These are phyloP conservation scores for Moniliella sp. DNA, from an alignment of 1,284 basidiomycete genomes.

Conservation along the genomic window DNA sequence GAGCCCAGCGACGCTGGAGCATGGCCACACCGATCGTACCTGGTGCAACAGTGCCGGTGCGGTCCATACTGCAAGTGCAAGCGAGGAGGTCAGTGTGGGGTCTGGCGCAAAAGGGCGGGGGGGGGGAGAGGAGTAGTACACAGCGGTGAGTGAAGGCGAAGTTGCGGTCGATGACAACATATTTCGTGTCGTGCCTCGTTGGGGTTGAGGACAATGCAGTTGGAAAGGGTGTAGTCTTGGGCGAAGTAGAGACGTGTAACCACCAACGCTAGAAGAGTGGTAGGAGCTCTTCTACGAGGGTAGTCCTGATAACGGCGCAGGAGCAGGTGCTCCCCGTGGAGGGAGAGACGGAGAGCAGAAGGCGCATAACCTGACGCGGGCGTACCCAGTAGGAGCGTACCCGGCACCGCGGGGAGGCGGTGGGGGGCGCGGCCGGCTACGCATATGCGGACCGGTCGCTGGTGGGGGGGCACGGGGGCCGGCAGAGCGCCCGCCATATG, in stretches of 20 bases:
- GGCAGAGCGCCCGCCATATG: too few relatives aligned
- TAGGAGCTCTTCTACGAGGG: too few relatives aligned
- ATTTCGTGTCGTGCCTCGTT: slow-evolving; percentile 26
- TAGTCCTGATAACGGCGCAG: neutral
- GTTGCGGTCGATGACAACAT: slow-evolving; percentile 21
- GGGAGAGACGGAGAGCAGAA: neutral
- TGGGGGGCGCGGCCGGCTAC: too few relatives aligned
- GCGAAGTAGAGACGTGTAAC: too few relatives aligned
- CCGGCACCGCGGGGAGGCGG: neutral
- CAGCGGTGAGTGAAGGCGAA: slow-evolving; percentile 29
- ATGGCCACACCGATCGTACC: slow-evolving; percentile 20
- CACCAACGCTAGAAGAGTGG: too few relatives aligned
- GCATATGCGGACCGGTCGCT: too few relatives aligned
- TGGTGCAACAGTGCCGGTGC: slow-evolving; percentile 12
- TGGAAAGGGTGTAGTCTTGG: slow-evolving; percentile 13
- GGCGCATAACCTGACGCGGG: neutral
- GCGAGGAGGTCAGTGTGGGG: too few relatives aligned
- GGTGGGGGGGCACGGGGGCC: too few relatives aligned
- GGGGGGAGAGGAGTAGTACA: too few relatives aligned
- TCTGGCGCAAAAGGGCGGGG: too few relatives aligned
- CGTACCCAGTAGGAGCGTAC: neutral
- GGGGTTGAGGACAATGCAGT: slow-evolving; percentile 22
- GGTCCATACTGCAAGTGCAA: slow-evolving; percentile 10
- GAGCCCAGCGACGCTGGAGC: slow-evolving; percentile 26
- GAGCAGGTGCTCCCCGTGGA: slow-evolving; percentile 1